Conservation (phyloP, 2,329 filamentous ascomycete species). For the Phialophora verrucosa region DNA sequence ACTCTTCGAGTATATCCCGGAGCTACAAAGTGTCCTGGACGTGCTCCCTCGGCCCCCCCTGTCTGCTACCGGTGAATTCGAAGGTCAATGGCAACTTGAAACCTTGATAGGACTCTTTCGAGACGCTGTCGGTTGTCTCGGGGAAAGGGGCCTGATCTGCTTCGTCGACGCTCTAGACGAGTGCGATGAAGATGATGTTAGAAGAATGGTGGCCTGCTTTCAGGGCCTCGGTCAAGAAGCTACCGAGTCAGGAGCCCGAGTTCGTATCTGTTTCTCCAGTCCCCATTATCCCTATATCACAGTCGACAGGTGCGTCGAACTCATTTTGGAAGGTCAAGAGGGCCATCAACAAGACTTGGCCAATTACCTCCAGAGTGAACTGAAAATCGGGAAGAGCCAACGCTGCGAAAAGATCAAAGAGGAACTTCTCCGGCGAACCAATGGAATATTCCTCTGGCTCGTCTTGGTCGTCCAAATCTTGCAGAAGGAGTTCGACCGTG, state of each 20-base stretch:
- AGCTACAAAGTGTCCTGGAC: conserved; percentile 45
- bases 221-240: conserved; percentile 42
- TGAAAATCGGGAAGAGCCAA: conserved; percentile 41
- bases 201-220: conserved; percentile 48
- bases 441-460: conserved; percentile 55
- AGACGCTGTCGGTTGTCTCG: conserved; percentile 41
- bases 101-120: conserved; percentile 42
- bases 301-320: conserved; percentile 42
- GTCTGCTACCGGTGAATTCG: not conserved
- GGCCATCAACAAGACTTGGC: conserved; percentile 45
- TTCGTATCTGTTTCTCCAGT: conserved; percentile 51
- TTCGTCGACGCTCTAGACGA: conserved; percentile 40
- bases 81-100: conserved; percentile 39
- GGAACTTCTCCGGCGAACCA: conserved; percentile 41
- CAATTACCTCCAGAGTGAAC: conserved; percentile 44
- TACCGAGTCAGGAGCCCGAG: conserved; percentile 16
- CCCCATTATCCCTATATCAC: conserved; percentile 53
- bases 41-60: conserved; percentile 1
- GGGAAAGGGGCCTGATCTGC: conserved; percentile 40
- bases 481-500: conserved; percentile 46
- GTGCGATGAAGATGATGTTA: conserved; percentile 44
- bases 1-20: conserved; percentile 47
- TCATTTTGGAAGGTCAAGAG: conserved; percentile 46
- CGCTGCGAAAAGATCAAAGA: conserved; percentile 39
- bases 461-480: conserved; percentile 52